A percentile compares a stretch with the other conserved stretches of the same genome.
These are phyloP conservation scores for Parietaria judaica DNA, from an alignment of 306 rosid genomes.

Conservation along the genomic window DNA sequence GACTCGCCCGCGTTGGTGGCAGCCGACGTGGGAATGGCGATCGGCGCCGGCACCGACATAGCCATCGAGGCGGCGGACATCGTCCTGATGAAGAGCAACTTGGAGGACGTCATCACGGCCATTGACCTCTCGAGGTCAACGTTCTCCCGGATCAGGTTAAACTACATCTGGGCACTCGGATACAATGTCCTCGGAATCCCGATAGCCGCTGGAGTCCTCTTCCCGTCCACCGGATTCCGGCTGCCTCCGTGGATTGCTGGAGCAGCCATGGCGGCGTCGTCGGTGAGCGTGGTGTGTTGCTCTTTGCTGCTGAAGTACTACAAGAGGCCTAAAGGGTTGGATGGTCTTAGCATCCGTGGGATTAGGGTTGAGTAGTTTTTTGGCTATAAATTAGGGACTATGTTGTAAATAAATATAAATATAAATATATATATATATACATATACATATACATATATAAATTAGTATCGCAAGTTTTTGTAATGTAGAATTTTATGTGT, in stretches of 20 bases:
- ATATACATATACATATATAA: no score
- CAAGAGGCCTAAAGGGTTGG: slow-evolving; percentile 42
- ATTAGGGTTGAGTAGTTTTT: slow-evolving; percentile 33
- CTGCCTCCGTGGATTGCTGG: slow-evolving; percentile 78
- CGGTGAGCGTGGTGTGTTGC: slow-evolving; percentile 60
- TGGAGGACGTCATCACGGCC: slow-evolving; percentile 60
- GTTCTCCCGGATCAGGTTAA: slow-evolving; percentile 39
- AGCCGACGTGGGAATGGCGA: slow-evolving; percentile 66
- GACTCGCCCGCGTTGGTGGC: slow-evolving; percentile 79
- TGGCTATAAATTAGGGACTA: neutral
- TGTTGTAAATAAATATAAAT: no score
- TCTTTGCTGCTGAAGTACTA: slow-evolving; percentile 49
- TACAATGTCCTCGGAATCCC: slow-evolving; percentile 57
- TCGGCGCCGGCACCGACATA: slow-evolving; percentile 73
- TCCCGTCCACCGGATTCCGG: slow-evolving; percentile 41
- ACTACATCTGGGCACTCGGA: slow-evolving; percentile 61
- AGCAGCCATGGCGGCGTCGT: slow-evolving; percentile 78
- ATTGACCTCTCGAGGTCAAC: slow-evolving; percentile 65
- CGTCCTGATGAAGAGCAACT: slow-evolving; percentile 62
- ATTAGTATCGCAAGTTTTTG: no score
- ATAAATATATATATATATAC: no score
- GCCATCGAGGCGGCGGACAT: slow-evolving; percentile 79
- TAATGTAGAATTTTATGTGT: no score
- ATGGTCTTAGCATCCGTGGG: slow-evolving; percentile 33
- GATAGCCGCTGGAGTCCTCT: slow-evolving; percentile 59